A percentile compares a stretch with the other conserved stretches of the same genome.
phyloP scores from a whole-genome alignment of 192 early-diverging fungal genomes.

The Pecoramyces ruminantium region DNA sequence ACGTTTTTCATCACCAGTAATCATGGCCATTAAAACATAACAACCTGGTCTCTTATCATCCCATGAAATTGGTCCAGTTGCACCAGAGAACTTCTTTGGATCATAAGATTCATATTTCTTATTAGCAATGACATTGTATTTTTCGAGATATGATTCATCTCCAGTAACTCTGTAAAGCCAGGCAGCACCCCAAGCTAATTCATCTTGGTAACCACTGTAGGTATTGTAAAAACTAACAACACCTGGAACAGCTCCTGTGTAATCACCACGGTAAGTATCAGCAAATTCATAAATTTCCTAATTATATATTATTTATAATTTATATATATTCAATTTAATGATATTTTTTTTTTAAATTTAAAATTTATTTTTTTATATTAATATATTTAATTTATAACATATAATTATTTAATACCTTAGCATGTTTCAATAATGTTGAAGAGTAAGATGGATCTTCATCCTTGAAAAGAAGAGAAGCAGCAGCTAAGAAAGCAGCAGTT shows the following conservation, averaged over 20 bases:
- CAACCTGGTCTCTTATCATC: conserved; percentile 20
- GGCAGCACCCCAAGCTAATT: conserved; percentile 30
- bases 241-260: conserved; percentile 17
- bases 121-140: conserved; percentile 11
- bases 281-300: conserved; percentile 22
- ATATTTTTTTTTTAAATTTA: too few relatives aligned
- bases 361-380: too few relatives aligned
- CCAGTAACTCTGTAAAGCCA: conserved; percentile 35
- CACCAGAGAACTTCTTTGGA: conserved; percentile 8
- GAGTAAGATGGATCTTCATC: not conserved
- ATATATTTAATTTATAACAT: too few relatives aligned
- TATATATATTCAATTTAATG: too few relatives aligned
- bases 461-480: conserved; percentile 25
- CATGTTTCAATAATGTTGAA: conserved; percentile 12
- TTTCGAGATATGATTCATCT: conserved; percentile 15
- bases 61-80: conserved; percentile 10
- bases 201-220: conserved; percentile 12
- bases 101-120: conserved; percentile 5
- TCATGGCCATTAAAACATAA: conserved; percentile 26
- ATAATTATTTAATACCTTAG: not conserved
- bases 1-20: conserved; percentile 15
- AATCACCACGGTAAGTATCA: conserved; percentile 16
- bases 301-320: too few relatives aligned
- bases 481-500: conserved; percentile 32
- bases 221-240: conserved; percentile 18